Percentiles rank a stretch among this genome's conserved stretches.
Conservation (phyloP, 192 early-diverging fungal species). For the Podila clonocystis region DNA sequence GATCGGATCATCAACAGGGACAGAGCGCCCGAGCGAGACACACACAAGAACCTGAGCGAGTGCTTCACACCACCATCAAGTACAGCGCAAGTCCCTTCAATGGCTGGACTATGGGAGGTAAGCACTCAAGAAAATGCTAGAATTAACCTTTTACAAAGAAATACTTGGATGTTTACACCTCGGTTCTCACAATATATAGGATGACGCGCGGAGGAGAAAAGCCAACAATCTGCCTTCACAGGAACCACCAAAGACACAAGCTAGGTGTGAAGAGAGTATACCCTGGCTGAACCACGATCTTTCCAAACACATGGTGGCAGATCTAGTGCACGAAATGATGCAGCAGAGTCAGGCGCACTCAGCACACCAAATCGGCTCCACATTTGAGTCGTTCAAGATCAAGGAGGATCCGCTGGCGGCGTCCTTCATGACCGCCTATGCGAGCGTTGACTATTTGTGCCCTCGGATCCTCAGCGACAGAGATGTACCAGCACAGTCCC, state of each 20-base stretch:
- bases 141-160: no score
- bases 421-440: constrained; percentile 24
- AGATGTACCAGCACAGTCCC: constrained; percentile 4
- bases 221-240: constrained; percentile 33
- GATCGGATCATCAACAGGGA: constrained; percentile 74
- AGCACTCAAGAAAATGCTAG: no score
- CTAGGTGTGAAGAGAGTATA: constrained; percentile 22
- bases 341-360: constrained; percentile 18
- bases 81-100: constrained; percentile 42
- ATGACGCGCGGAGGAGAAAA: constrained; percentile 35
- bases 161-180: no score
- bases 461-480: constrained; percentile 1
- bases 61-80: constrained; percentile 16
- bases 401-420: constrained; percentile 13
- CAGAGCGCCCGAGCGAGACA: constrained; percentile 55
- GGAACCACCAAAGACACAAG: constrained; percentile 37
- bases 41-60: constrained; percentile 57
- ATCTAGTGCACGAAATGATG: constrained; percentile 31
- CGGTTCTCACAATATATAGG: constrained; percentile 8
- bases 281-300: constrained; percentile 43
- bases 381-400: constrained; percentile 16
- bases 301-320: constrained; percentile 30
- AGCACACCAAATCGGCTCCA: constrained; percentile 17
- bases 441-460: constrained; percentile 26
- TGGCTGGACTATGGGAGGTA: constrained; percentile 49